Conservation (phyloP, 164 flowering plant genomes). For the Berberis vulgaris region DNA sequence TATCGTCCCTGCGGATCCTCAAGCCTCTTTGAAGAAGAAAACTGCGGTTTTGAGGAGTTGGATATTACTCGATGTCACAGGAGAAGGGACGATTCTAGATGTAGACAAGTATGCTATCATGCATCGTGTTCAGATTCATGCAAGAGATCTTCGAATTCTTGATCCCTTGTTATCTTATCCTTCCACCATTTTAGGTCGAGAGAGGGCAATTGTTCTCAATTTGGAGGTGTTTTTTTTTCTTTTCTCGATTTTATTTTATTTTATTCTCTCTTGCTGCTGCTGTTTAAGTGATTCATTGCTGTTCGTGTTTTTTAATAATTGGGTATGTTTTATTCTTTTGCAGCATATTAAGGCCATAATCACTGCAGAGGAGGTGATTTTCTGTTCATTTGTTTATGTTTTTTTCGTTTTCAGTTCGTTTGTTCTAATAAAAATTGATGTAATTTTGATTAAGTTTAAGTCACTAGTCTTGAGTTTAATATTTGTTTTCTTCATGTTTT, state of each 20-base stretch:
- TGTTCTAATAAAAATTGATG: too few relatives aligned
- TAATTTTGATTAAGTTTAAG: too few relatives aligned
- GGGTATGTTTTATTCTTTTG: background rate
- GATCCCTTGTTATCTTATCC: conserved; percentile 91
- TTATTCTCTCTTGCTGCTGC: background rate
- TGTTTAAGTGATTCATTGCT: background rate
- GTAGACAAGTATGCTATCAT: conserved; percentile 84
- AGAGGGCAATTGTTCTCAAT: conserved; percentile 76
- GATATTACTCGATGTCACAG: conserved; percentile 54
- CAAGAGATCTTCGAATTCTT: conserved; percentile 85
- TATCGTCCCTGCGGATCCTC: conserved; percentile 47
- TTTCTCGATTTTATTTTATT: background rate
- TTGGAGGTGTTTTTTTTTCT: conserved; percentile 47
- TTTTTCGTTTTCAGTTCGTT: too few relatives aligned
- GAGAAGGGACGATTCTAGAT: conserved; percentile 54
- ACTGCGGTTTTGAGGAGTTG: conserved; percentile 58
- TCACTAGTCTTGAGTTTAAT: too few relatives aligned
- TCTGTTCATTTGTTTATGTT: background rate
- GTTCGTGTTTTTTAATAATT: background rate
- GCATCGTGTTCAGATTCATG: conserved; percentile 84
- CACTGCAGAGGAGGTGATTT: conserved; percentile 81
- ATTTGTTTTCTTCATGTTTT: too few relatives aligned
- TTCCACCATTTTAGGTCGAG: conserved; percentile 92
- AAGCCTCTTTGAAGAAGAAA: conserved; percentile 49
- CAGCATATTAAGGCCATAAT: conserved; percentile 97